Evolutionary conservation across 495 filamentous ascomycete species (phyloP), one percentile per base, ranked within the genome.

Genomic region (Aspergillus heteromorphus): DNA sequence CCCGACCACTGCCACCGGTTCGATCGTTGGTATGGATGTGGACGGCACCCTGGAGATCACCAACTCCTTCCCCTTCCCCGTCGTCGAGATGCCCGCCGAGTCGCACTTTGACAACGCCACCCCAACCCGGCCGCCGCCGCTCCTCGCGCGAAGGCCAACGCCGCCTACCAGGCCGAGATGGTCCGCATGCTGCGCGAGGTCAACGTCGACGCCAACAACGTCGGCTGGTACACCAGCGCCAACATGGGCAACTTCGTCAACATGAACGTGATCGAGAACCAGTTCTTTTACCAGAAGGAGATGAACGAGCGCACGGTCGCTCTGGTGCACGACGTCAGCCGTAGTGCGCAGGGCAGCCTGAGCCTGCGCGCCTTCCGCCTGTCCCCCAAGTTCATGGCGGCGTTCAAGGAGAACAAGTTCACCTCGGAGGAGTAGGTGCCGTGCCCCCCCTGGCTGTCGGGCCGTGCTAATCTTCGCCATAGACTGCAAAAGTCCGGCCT

Each of bases 221-320:
- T 95, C 51, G 93, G 93, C 54, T 98, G 92, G 92, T 98, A 98
- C 73, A 96, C 90, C 51, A 97, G 91, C 73, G 91, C 92, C 54
- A 96, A 91, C 73, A 93, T 98, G 84, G 95, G 93, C 66, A 97
- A 97, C 79, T 98, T 97, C 55, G 82, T 97, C 75, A 96, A 88
- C 76, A 71, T 86, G 62, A 90, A 88, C 77, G 91, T 95, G 65
- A 89, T 97, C 76, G 93, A 98, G 79, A 98, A 97, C 73, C 93
- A 97, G 73, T 92, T 86, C 73, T 88, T 89, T 74, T 97, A 96
- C 76, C 93, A 98, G 78, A 91, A 87, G 65, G 89, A 92, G 63
- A 66, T 86, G 69, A 97, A 97, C 66, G 91, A 96, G 69, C 79
- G 84, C 66, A 96, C 91, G 8, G 86, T 96, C n/a, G 91, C 91